Base-by-base conservation (phyloP, 2,329 filamentous ascomycete genomes). In the Xylariaceae sp. region DNA sequence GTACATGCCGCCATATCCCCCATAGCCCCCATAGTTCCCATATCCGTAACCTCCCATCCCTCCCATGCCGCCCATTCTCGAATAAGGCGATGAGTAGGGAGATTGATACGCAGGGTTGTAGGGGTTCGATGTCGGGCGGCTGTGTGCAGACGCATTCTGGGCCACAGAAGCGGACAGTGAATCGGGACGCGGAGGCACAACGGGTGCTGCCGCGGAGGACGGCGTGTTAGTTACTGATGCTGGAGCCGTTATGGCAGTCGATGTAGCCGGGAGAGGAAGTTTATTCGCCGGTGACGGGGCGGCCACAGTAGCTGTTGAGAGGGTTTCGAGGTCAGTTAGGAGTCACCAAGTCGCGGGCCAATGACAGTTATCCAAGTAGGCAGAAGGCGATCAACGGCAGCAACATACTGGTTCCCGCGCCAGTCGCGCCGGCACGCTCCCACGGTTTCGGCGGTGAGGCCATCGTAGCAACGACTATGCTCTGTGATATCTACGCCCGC, bases 361-460 rank as follows among this genome's bases (percentile, higher is more conserved):
- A 60, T 53, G 53, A 51, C 51, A 51, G 47, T 60, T 54, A 55
- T 37, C 51, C 53, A 50, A 64, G 37, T 13, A 30, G 59, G 59
- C 53, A 58, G 62, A 63, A 53, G 58, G 51, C 10, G 57, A 30
- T 47, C 51, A 55, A 56, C 58, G 44, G 55, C 35, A 30, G 18
- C 61, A 62, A 76, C 79, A 70, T 77, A 86, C 82, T 75, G 70
- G 79, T 60, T 55, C 56, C 61, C 51, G 64, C 83, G 75, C 88
- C 88, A 66, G 87, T 83, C 51, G 64, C 83, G 75, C 88, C 88
- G 66, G 87, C 83, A 74, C 88, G 85, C 78, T 99, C 94, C 94
- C 94, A 99, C 51, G 94, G 94, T 78, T 99, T 99, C 58, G 94
- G 94, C 72, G 94, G 94, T 75, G 93, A 97, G 64, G 83, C 83